Base-by-base conservation (phyloP, 257 asterid genomes). In the Ocimum tenuiflorum region DNA sequence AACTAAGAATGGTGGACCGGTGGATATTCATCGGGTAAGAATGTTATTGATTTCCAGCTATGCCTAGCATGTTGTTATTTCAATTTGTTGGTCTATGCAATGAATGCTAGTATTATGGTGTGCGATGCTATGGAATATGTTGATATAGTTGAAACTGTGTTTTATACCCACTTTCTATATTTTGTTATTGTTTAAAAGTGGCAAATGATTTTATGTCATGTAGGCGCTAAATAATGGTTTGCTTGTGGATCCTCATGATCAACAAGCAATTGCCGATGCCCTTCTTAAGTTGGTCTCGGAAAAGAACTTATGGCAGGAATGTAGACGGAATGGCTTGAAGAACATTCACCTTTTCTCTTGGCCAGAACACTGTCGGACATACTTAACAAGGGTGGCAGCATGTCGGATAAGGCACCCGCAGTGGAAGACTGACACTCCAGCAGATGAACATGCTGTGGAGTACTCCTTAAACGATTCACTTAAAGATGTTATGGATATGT, bases 301-400 rank as follows among this genome's bases (percentile, higher is more conserved):
- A 43, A 87, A 79, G 80, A 95, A 94, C 10, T 90, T 94, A 67
- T 90, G 99, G 99, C 82, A 88, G 8, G 91, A 86, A 73, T 94
- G 99, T 69, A 78, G 97, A 75, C 82, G 85, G 52, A 89, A 86
- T 77, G 99, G 99, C 35, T 77, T 94, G 72, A 94, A 83, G 80
- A 94, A 90, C 75, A 88, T 94, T 69, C 99, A 88, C 68, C 95
- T 90, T 17, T 94, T 89, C 65, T 94, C 99, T 2, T 94, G 99
- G 97, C 95, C 96, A 0, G 99, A 94, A 67, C 99, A 94, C 62
- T 94, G 99, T 66, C 83, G 91, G 46, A 91, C 94, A 4, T 91
- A 91, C 76, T 76, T 88, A 46, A 80, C 94, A 1, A 74, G 83
- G 71, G 72, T 88, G 33, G 97, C 94, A 1, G 83, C 96, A 0